These are phyloP conservation scores for Berberis vulgaris DNA, from an alignment of 164 flowering plant species.

Conservation along the genomic window DNA sequence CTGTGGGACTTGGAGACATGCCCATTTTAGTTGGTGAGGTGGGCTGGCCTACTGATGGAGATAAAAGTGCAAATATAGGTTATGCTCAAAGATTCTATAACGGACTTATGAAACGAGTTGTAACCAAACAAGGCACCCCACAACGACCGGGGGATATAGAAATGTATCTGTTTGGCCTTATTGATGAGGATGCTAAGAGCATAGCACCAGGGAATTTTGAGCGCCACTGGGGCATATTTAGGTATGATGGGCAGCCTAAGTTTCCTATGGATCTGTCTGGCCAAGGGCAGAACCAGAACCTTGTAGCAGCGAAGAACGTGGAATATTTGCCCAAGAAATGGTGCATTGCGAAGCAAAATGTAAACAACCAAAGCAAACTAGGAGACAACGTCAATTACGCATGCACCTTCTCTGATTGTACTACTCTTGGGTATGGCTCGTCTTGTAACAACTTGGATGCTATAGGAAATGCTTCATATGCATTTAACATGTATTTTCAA, in stretches of 20 bases:
- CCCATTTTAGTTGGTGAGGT: constrained; percentile 17
- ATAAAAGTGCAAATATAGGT: background rate
- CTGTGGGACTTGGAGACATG: constrained; percentile 25
- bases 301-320: background rate
- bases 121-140: background rate
- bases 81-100: background rate
- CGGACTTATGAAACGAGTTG: background rate
- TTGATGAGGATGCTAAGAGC: background rate
- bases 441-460: constrained; percentile 27
- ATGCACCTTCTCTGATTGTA: constrained; percentile 31
- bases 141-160: background rate
- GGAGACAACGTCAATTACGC: constrained; percentile 24
- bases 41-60: background rate
- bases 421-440: constrained; percentile 28
- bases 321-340: background rate
- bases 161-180: background rate
- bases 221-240: background rate
- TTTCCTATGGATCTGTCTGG: background rate
- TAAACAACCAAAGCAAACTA: constrained; percentile 4
- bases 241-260: background rate
- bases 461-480: constrained; percentile 31
- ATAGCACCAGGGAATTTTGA: constrained; percentile 1
- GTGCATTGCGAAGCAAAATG: background rate
- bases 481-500: constrained; percentile 35
- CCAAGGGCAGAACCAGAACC: background rate